These are phyloP conservation scores for Centaurea solstitialis DNA, from an alignment of 129 eudicot species.

Conservation along the genomic window DNA sequence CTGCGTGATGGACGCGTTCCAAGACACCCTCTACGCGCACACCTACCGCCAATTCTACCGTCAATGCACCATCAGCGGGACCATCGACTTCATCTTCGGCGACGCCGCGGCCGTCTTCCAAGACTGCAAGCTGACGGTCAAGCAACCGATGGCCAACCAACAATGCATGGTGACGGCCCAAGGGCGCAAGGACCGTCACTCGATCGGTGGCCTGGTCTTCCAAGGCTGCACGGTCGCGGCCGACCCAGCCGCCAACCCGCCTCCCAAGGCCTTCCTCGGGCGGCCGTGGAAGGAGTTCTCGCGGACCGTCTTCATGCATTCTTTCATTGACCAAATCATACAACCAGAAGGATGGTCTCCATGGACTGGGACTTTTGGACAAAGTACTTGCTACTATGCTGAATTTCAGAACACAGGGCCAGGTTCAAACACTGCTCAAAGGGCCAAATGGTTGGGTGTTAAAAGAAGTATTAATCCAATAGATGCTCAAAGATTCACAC, in stretches of 20 bases:
- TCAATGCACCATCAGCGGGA: constrained; percentile 51
- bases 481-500: constrained; percentile 34
- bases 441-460: constrained; percentile 60
- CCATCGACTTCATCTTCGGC: constrained; percentile 61
- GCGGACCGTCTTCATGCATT: constrained; percentile 45
- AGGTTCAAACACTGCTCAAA: constrained; percentile 28
- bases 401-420: constrained; percentile 62
- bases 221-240: constrained; percentile 47
- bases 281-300: constrained; percentile 58
- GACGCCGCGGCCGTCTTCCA: constrained; percentile 60
- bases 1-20: constrained; percentile 30
- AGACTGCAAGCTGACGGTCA: constrained; percentile 44
- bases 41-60: constrained; percentile 51
- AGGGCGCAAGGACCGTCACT: constrained; percentile 41
- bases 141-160: constrained; percentile 42
- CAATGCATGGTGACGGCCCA: constrained; percentile 57
- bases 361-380: constrained; percentile 36
- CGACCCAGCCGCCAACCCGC: constrained; percentile 24
- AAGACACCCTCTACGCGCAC: constrained; percentile 39
- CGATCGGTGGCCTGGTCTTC: constrained; percentile 38
- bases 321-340: constrained; percentile 35
- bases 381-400: constrained; percentile 41
- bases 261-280: constrained; percentile 43
- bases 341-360: constrained; percentile 61
- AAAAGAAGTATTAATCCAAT: constrained; percentile 11